Percentiles rank a stretch among this genome's conserved stretches.
These are phyloP conservation scores for Mimosa pudica DNA, from an alignment of 306 rosid species.

Conservation along the genomic window DNA sequence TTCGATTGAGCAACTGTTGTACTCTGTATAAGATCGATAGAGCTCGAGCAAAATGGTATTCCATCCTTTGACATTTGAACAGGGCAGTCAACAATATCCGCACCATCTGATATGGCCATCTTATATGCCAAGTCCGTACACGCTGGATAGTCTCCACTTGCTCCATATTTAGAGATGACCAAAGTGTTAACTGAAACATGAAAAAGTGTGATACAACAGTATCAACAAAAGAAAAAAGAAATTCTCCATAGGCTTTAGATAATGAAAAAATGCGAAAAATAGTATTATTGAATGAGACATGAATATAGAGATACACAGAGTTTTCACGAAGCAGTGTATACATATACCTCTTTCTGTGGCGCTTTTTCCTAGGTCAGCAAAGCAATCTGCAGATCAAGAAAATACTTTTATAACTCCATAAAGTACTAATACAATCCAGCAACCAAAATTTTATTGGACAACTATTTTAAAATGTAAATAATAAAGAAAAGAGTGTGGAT, in stretches of 20 bases:
- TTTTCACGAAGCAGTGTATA: constrained; percentile 5
- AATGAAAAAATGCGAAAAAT: constrained; percentile 22
- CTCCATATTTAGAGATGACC: constrained; percentile 82
- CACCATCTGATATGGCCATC: constrained; percentile 75
- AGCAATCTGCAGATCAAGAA: constrained; percentile 66
- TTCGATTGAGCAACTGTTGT: constrained; percentile 55
- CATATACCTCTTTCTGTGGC: constrained; percentile 61
- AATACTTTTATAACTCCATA: constrained; percentile 21
- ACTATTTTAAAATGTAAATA: constrained; percentile 21
- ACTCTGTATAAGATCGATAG: constrained; percentile 74
- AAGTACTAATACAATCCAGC: neutral
- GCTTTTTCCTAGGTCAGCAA: constrained; percentile 63
- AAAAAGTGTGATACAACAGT: constrained; percentile 26
- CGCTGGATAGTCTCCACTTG: constrained; percentile 86
- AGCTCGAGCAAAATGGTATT: constrained; percentile 69
- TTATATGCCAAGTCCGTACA: constrained; percentile 69
- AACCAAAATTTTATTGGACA: neutral
- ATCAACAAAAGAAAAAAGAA: constrained; percentile 34
- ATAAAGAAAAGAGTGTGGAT: neutral
- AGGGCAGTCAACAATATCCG: constrained; percentile 80
- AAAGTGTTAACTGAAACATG: constrained; percentile 53
- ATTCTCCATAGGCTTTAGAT: constrained; percentile 12
- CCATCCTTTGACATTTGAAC: constrained; percentile 87
- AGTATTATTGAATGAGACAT: constrained; percentile 19
- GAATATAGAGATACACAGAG: constrained; percentile 1